A percentile compares a stretch with the other conserved stretches of the same genome.
These are phyloP conservation scores for Capsicum rhomboideum DNA, from an alignment of 257 asterid genomes.

Conservation along the genomic window DNA sequence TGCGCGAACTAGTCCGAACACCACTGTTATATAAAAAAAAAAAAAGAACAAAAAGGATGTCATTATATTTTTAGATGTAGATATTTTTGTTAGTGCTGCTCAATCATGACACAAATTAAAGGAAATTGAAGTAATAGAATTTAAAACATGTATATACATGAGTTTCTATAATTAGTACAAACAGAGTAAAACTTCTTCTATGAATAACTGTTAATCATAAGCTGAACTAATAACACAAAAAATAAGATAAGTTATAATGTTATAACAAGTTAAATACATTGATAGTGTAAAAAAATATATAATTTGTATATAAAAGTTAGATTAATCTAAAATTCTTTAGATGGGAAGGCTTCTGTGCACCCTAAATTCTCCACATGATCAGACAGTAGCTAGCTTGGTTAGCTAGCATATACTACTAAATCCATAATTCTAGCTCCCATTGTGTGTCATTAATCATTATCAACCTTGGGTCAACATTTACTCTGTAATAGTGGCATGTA, in stretches of 20 bases:
- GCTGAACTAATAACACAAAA: not conserved
- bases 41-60: not conserved
- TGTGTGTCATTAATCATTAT: constrained; percentile 43
- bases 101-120: not conserved
- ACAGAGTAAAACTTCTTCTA: not conserved
- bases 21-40: no score
- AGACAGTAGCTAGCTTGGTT: not conserved
- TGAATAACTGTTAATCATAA: not conserved
- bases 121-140: not conserved
- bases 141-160: not conserved
- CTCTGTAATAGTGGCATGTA: constrained; percentile 35
- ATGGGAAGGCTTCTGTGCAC: not conserved
- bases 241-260: not conserved
- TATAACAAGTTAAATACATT: not conserved
- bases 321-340: not conserved
- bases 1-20: not conserved
- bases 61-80: not conserved
- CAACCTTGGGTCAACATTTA: constrained; percentile 42
- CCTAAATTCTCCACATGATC: not conserved
- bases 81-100: not conserved
- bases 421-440: not conserved
- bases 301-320: not conserved
- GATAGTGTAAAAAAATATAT: no score
- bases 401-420: not conserved
- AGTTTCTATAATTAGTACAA: not conserved